phyloP scores from a whole-genome alignment of 768 basidiomycete species.

The Boletus rufocinnamomeus region DNA sequence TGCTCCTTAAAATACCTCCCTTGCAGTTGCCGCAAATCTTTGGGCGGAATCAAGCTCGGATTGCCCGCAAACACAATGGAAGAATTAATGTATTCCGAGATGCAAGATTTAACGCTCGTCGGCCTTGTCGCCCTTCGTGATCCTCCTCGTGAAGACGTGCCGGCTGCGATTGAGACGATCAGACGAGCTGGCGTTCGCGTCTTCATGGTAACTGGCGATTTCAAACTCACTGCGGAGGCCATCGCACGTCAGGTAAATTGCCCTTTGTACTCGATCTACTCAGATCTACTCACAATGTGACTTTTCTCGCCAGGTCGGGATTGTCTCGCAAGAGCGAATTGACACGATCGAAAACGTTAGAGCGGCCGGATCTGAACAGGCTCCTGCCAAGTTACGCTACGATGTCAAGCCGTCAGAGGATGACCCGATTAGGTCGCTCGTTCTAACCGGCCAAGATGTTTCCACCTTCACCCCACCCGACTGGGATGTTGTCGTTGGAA shows the following conservation, averaged over 20 bases:
- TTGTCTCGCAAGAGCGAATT: constrained; percentile 42
- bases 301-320: constrained; percentile 38
- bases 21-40: constrained; percentile 33
- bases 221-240: constrained; percentile 52
- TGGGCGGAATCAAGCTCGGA: constrained; percentile 23
- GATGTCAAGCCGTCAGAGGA: constrained; percentile 40
- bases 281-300: neutral
- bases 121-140: constrained; percentile 59
- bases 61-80: constrained; percentile 30
- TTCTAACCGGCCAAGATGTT: constrained; percentile 49
- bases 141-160: constrained; percentile 55
- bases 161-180: constrained; percentile 48
- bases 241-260: constrained; percentile 48
- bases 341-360: constrained; percentile 36
- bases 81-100: constrained; percentile 43
- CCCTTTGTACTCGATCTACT: neutral
- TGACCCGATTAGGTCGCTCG: constrained; percentile 40
- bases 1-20: neutral
- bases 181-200: constrained; percentile 53
- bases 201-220: constrained; percentile 62
- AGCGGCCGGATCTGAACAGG: constrained; percentile 16
- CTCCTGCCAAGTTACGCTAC: constrained; percentile 16
- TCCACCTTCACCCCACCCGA: constrained; percentile 37
- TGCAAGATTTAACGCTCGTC: constrained; percentile 44
- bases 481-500: constrained; percentile 42